phyloP scores from a whole-genome alignment of 768 basidiomycete species.

The Lanmaoa rubissima region DNA sequence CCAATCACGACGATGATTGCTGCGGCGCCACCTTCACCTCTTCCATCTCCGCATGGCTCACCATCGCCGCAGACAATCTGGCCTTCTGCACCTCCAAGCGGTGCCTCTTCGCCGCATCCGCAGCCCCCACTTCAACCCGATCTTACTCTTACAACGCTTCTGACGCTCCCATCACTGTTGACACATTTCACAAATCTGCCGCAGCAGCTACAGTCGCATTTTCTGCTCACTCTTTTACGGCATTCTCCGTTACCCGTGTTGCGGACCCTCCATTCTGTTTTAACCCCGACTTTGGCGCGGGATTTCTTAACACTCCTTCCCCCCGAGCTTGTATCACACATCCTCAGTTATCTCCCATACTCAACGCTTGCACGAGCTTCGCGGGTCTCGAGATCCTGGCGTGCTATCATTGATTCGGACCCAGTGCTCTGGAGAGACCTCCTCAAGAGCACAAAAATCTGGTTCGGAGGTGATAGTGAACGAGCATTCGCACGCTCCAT shows the following conservation, averaged over 20 bases:
- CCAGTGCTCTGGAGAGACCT: slow-evolving; percentile 87
- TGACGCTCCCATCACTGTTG: slow-evolving; percentile 82
- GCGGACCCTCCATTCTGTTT: slow-evolving; percentile 82
- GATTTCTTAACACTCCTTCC: slow-evolving; percentile 94
- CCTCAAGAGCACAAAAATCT: slow-evolving; percentile 78
- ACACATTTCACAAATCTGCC: slow-evolving; percentile 80
- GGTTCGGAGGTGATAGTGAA: slow-evolving; percentile 87
- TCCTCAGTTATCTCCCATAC: slow-evolving; percentile 83
- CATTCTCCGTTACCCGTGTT: slow-evolving; percentile 91
- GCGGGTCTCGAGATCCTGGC: slow-evolving; percentile 87
- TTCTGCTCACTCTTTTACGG: slow-evolving; percentile 87
- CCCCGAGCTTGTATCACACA: slow-evolving; percentile 85
- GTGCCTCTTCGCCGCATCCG: slow-evolving; percentile 65
- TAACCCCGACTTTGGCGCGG: slow-evolving; percentile 87
- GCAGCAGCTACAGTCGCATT: slow-evolving; percentile 83
- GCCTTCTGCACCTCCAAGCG: slow-evolving; percentile 82
- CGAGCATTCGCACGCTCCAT: slow-evolving; percentile 75
- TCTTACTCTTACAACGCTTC: slow-evolving; percentile 74
- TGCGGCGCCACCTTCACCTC: slow-evolving; percentile 79
- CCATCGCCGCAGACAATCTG: slow-evolving; percentile 73
- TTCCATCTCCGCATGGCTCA: slow-evolving; percentile 84
- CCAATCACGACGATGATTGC: slow-evolving; percentile 64
- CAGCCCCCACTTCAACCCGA: slow-evolving; percentile 80
- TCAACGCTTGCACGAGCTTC: slow-evolving; percentile 82
- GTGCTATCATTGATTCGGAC: slow-evolving; percentile 88